Base-by-base conservation (phyloP, 2,329 filamentous ascomycete genomes). In the Eutypa lata region DNA sequence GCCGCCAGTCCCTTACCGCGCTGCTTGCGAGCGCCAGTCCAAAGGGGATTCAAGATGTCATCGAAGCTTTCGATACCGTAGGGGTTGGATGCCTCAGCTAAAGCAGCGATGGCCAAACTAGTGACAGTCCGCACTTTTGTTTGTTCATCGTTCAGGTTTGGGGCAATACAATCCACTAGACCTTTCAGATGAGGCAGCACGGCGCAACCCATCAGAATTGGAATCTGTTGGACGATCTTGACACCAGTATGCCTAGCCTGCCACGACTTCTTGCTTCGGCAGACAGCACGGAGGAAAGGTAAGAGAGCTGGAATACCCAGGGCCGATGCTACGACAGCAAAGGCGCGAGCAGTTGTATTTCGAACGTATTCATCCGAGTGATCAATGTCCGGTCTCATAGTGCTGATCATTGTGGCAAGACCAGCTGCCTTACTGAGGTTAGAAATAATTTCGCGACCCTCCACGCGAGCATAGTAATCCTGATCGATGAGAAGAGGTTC, bases 21-120 rank as follows among this genome's bases (percentile, higher is more conserved):
- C 73, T 99, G 94, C 74, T 97, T 97, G 58, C 93, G 85, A 26
- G 91, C 93, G 54, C 94, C 94, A 6, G 91, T 97, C 94, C 94
- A 99, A 0, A 99, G 80, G 3, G 94, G 94, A 67, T 97, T 97
- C 48, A 99, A 80, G 56, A 99, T 97, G 54, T 96, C 91, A 65
- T 99, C 94, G 63, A 99, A 99, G 64, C 91, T 96, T 74, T 99
- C 94, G 60, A 99, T 99, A 86, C 94, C 94, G 65, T 97, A 99
- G 0, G 94, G 94, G 71, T 96, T 96, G 33, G 94, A 93, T 21
- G 94, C 94, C 73, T 99, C 94, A 26, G 94, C 94, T 53, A 99
- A 76, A 35, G 94, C 94, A 48, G 93, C 94, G 67, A 99, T 94
- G 24, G 94, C 92, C 67, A 99, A 80, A 72, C 90, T 92, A 46